Percentiles rank a stretch among this genome's conserved stretches.
Conservation (phyloP, 768 basidiomycete species). For the Phaeotremella fagi region DNA sequence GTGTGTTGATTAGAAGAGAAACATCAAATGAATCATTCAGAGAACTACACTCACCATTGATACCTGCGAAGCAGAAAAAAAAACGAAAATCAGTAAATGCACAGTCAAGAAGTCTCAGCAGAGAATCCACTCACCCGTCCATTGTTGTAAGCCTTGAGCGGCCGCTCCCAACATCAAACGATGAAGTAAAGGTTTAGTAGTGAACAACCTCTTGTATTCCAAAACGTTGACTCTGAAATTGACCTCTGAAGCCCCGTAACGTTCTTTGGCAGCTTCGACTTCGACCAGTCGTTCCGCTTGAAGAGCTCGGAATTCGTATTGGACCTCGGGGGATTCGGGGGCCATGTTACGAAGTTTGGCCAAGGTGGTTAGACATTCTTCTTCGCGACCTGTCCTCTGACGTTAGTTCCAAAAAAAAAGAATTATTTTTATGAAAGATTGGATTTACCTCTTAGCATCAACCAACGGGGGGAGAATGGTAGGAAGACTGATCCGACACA, state of each 20-base stretch:
- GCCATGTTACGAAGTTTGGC: constrained; percentile 59
- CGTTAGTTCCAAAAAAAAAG: neutral
- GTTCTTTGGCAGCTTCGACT: constrained; percentile 63
- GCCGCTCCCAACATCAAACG: constrained; percentile 58
- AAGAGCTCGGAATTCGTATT: constrained; percentile 53
- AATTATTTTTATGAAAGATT: neutral
- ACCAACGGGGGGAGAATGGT: constrained; percentile 70
- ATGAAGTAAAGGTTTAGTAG: constrained; percentile 54
- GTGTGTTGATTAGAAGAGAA: constrained; percentile 4
- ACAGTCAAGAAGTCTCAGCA: no score
- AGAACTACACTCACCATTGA: constrained; percentile 56
- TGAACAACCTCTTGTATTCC: constrained; percentile 62
- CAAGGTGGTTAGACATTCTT: constrained; percentile 64
- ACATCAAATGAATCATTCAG: neutral
- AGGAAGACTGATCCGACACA: constrained; percentile 68
- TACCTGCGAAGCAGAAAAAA: no score
- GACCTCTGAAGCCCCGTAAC: constrained; percentile 37
- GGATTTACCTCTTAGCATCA: constrained; percentile 56
- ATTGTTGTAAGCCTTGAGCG: constrained; percentile 76
- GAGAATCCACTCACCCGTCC: no score
- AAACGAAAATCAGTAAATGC: no score
- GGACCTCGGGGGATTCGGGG: constrained; percentile 61
- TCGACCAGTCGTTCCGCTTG: constrained; percentile 65
- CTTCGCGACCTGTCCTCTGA: constrained; percentile 59
- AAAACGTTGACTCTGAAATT: constrained; percentile 61